Percentiles rank a stretch among this genome's conserved stretches.
These are phyloP conservation scores for Mycena olivaceomarginata DNA, from an alignment of 768 basidiomycete genomes.

Conservation along the genomic window DNA sequence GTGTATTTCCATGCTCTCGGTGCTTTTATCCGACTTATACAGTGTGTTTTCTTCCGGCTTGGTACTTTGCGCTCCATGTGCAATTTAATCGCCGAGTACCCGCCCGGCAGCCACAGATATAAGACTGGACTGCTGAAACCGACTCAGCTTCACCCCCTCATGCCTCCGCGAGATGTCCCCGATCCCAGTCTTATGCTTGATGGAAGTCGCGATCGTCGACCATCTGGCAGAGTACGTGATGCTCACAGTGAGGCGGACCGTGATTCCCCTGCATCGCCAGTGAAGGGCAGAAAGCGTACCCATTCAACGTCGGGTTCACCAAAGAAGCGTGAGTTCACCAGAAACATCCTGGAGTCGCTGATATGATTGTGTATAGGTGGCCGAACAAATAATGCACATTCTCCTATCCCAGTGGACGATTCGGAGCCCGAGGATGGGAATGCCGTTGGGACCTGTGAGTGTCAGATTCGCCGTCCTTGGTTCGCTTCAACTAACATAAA, in stretches of 20 bases:
- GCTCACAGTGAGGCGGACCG: not conserved
- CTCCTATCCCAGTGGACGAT: not conserved
- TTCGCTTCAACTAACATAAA: not conserved
- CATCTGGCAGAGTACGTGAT: not conserved
- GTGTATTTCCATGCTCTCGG: too few relatives aligned
- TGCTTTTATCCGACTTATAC: too few relatives aligned
- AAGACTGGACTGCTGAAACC: too few relatives aligned
- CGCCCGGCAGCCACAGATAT: too few relatives aligned
- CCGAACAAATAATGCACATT: not conserved
- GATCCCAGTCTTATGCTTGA: not conserved
- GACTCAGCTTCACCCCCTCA: not conserved
- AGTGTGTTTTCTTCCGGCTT: too few relatives aligned
- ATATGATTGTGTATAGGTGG: not conserved
- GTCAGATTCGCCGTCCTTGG: not conserved
- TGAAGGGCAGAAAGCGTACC: too few relatives aligned
- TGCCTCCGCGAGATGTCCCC: not conserved
- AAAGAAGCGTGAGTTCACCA: not conserved
- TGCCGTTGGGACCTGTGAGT: not conserved
- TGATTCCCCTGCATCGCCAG: too few relatives aligned
- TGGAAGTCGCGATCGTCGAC: not conserved
- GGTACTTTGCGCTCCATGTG: too few relatives aligned
- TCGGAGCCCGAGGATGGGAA: not conserved
- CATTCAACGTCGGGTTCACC: not conserved
- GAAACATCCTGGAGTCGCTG: not conserved
- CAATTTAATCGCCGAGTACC: too few relatives aligned